Base-by-base conservation (phyloP, 805 yeast genomes). In the Lipomyces chichibuensis region DNA sequence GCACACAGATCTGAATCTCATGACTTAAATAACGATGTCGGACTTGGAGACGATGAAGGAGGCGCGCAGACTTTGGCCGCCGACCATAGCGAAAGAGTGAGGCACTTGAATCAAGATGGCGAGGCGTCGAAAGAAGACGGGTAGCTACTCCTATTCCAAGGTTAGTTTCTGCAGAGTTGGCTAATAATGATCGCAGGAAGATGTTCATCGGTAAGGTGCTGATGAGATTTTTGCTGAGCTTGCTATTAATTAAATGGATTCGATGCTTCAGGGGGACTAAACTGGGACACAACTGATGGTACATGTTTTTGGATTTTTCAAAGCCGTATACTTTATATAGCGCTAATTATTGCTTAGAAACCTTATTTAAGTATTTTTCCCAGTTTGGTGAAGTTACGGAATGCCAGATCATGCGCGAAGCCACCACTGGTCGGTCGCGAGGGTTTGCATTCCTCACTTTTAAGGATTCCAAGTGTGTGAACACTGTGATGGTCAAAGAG, bases 401-500 rank as follows among this genome's bases (percentile, higher is more conserved):
- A 72, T 86, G 90, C 74, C 91, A 94, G 52, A 94, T 94, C 69
- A 94, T 95, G 98, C 89, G 95, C 74, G 98, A 94, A 77, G 84
- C 85, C 54, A 81, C 84, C 57, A 90, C 95, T 32, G 95, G 96
- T 55, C 83, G 97, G 75, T 91, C 96, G 2, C 65, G 98, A 76
- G 99, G 99, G 1, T 94, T 94, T 79, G 99, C 97, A 0, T 94
- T 94, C 76, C 82, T 94, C 73, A 91, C 97, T 0, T 94, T 94
- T 81, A 87, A 85, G 60, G 89, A 88, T 69, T 84, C 96, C n/a
- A 79, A 82, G 35, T 86, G 95, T 54, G 98, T 94, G 49, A 94
- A 91, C 75, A 90, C 86, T 71, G 98, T 94, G 63, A 84, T 94
- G 73, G 87, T 87, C 71, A 87, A 90, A 68, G 95, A 90, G 75